Evolutionary conservation across 805 yeast genomes (phyloP), one percentile per base, ranked within the genome.

Genomic region (Candida nitratophila): DNA sequence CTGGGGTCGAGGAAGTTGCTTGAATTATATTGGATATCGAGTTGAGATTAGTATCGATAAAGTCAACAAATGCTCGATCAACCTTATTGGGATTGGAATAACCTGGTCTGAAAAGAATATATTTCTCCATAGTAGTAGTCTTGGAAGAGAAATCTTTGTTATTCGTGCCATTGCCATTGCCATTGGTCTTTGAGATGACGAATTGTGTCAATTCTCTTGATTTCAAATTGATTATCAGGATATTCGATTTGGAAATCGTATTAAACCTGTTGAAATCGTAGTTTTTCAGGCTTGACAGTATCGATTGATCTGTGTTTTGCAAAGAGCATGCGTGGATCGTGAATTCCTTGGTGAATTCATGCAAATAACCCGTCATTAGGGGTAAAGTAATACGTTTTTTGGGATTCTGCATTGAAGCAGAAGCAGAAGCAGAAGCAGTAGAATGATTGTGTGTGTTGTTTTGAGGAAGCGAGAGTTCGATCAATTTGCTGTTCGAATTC

Each of bases 331-430:
- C 68, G 62, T 73, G 77, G 24, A 77, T 47, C 14, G 63, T 57
- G 50, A 71, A 77, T 50, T 76, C 81, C 0, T 79, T 76, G 36
- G 79, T 56, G 49, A 67, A 77, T 46, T 74, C 76, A 24, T 75
- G 77, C 4, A 70, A 58, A 50, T 69, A 77, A 5, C 69, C 69
- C 1, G 53, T 54, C 34, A 61, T 31, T 14, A 53, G 32, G 11
- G 65, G 66, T n/a, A 61, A 42, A 11, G 44, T 39, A 34, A 34
- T 11, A 10, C 19, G 15, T 9, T 17, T 17, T 9, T 36, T 30
- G 10, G 20, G 9, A 20, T 26, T 22, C 11, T 39, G 37, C 10
- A 34, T 35, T 3, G 34, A 14, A 3, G 37, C 21, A 14, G 42
- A 39, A 12, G 42, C n/a, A n/a, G n/a, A n/a, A n/a, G n/a, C n/a